Base-by-base conservation (phyloP, 495 filamentous ascomycete species). In the Penicillium silybi region DNA sequence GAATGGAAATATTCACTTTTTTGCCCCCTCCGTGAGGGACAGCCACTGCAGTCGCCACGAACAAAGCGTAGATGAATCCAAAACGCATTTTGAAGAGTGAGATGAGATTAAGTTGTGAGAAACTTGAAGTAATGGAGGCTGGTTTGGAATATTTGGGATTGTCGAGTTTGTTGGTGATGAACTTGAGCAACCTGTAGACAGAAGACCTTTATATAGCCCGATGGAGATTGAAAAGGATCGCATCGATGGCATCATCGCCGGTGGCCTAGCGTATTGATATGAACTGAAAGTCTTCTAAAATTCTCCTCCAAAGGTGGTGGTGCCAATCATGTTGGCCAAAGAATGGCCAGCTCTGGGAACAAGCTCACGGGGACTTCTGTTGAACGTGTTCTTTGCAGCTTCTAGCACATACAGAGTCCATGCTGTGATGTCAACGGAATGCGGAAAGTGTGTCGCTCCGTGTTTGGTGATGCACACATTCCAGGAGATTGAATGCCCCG, bases 361-460 rank as follows among this genome's bases (percentile, higher is more conserved):
- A 53, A 38, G 25, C 27, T 48, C 27, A 19, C 15, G 10, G 35
- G n/a, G 27, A 5, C 0, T 32, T 17, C 4, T 32, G 26, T 16
- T 20, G 6, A 19, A 19, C 6, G 1, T 22, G 20, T 20, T 34
- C 4, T 20, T 10, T 20, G 2, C 6, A 38, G 20, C 15, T 25
- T 42, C 4, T 20, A 19, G 22, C 38, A n/a, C 9, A 7, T 23
- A 19, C 20, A 18, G 25, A n/a, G 6, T 20, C 2, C 23, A 23
- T 32, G 6, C 22, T 56, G 48, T 56, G 48, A 59, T 46, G 56
- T 59, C 56, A 59, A 43, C 49, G 57, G 57, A 59, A 59, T 56
- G 57, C 16, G 53, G 17, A 22, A 17, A 26, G 11, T 4, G 32
- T 29, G 25, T 17, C 18, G 16, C 20, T 18, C 40, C 44, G 18